Conservation (phyloP, 139 green algal genomes). For the Chlorella vulgaris region DNA sequence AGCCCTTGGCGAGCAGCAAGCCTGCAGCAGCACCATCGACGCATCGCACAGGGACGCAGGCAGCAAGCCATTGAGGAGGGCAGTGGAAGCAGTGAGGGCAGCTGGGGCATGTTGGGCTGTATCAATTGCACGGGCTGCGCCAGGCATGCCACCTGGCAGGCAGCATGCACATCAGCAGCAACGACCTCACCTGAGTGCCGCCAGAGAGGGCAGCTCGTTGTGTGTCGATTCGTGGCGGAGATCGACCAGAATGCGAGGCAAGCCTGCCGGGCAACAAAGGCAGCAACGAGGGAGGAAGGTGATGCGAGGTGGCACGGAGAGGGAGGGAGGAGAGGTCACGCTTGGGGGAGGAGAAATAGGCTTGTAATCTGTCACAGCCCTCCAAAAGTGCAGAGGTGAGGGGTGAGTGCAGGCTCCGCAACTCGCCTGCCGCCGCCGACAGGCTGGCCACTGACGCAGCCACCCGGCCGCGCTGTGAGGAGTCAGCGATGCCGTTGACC, state of each 20-base stretch:
- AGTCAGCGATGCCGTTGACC: conserved; percentile 86
- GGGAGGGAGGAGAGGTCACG: no score
- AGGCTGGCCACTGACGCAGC: conserved; percentile 72
- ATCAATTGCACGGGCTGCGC: no score
- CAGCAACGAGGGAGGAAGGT: no score
- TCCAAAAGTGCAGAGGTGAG: not conserved
- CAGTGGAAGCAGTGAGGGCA: no score
- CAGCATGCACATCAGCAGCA: not conserved
- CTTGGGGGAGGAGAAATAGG: no score
- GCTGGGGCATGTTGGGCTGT: no score
- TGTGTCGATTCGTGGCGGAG: conserved; percentile 82
- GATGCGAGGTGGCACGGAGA: not conserved
- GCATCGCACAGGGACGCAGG: not conserved
- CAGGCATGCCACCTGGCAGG: no score
- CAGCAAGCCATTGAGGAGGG: not conserved
- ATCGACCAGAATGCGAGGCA: conserved; percentile 81
- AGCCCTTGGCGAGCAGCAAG: conserved; percentile 64
- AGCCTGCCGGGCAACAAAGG: conserved; percentile 44
- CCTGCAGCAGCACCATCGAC: not conserved
- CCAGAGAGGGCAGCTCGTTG: conserved; percentile 79
- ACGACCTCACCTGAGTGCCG: conserved; percentile 66
- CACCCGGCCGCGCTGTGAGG: conserved; percentile 70
- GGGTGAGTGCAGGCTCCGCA: not conserved
- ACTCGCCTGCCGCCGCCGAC: conserved; percentile 47
- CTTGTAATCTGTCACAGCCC: no score